Evolutionary conservation across 805 yeast species (phyloP).

Genomic region (Candida lessepsii): DNA sequence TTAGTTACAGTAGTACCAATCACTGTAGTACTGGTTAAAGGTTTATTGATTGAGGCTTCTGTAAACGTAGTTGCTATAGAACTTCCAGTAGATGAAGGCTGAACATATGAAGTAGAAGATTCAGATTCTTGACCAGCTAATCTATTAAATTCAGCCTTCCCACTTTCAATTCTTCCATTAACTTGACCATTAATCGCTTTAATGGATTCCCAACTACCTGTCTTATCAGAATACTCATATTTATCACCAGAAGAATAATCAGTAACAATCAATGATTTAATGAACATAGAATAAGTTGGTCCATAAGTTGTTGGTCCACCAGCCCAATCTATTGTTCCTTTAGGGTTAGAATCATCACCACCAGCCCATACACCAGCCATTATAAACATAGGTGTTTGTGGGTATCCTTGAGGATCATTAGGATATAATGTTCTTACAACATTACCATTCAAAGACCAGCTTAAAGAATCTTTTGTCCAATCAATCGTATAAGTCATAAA

Average conservation of each 20-base stretch:
- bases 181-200: conserved; percentile 56
- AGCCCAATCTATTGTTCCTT: conserved; percentile 80
- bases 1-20: not conserved
- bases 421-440: conserved; percentile 63
- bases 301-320: conserved; percentile 71
- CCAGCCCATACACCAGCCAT: conserved; percentile 79
- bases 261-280: conserved; percentile 58
- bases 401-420: conserved; percentile 64
- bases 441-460: conserved; percentile 73
- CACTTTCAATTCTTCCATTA: conserved; percentile 54
- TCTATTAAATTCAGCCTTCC: conserved; percentile 30
- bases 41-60: conserved; percentile 4
- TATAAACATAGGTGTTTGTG: conserved; percentile 85
- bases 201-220: conserved; percentile 63
- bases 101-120: not conserved
- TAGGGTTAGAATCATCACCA: conserved; percentile 63
- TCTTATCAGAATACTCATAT: conserved; percentile 52
- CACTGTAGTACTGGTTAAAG: not conserved
- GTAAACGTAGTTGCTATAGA: conserved; percentile 1
- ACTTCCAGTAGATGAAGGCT: conserved; percentile 4
- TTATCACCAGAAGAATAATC: conserved; percentile 67
- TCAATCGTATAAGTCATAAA: conserved; percentile 82
- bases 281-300: conserved; percentile 68
- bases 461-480: conserved; percentile 66
- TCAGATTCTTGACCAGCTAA: conserved; percentile 33